Percentiles rank a stretch among this genome's conserved stretches.
Conservation (phyloP, 768 basidiomycete species). For the Inosperma sp. region DNA sequence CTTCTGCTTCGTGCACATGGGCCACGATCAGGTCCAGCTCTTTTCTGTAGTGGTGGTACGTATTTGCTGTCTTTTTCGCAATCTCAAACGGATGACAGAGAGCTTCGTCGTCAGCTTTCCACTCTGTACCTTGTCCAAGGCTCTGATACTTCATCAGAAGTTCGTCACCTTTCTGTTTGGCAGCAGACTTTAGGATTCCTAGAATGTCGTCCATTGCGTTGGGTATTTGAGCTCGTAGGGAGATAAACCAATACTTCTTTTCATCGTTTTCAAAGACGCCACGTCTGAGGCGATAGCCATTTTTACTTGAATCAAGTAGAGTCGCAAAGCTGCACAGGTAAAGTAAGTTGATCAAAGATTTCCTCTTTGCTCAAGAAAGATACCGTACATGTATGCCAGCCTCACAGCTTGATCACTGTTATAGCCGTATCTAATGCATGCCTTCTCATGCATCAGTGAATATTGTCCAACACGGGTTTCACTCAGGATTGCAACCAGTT, state of each 20-base stretch:
- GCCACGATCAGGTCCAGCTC: constrained; percentile 39
- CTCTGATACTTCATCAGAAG: constrained; percentile 32
- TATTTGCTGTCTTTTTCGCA: constrained; percentile 19
- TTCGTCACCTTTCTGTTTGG: constrained; percentile 30
- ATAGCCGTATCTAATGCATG: constrained; percentile 51
- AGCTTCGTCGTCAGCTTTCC: constrained; percentile 23
- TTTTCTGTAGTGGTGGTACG: constrained; percentile 15
- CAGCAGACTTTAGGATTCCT: constrained; percentile 39
- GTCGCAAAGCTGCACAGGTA: constrained; percentile 70
- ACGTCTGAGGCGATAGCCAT: constrained; percentile 50
- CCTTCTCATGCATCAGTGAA: constrained; percentile 56
- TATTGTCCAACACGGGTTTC: constrained; percentile 55
- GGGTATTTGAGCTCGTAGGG: not conserved
- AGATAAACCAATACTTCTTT: constrained; percentile 27
- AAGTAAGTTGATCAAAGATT: no score
- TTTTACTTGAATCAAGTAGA: constrained; percentile 65
- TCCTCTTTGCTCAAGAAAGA: no score
- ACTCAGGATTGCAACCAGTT: constrained; percentile 47
- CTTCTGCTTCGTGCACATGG: constrained; percentile 32
- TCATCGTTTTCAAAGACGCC: constrained; percentile 40
- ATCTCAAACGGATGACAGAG: constrained; percentile 37
- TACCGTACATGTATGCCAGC: constrained; percentile 65
- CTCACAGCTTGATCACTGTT: constrained; percentile 39
- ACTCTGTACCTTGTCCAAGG: constrained; percentile 12
- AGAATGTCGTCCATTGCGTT: constrained; percentile 34